Percentiles rank a stretch among this genome's conserved stretches.
Evolutionary conservation across 2,329 filamentous ascomycete genomes (phyloP).

Genomic region (Fonsecaea erecta): DNA sequence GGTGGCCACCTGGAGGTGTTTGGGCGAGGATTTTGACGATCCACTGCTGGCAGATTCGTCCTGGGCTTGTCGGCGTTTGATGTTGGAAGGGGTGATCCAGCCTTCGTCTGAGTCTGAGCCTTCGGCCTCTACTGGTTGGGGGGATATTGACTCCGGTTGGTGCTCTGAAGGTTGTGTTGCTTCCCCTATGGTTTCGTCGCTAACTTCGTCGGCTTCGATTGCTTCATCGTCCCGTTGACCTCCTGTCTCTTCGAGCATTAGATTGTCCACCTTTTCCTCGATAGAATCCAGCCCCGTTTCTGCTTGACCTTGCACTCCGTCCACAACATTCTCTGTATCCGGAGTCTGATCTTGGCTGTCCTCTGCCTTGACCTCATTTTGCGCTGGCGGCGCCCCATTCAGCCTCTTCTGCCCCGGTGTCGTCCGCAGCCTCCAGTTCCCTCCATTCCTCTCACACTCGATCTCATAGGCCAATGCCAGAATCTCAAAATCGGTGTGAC

Average conservation of each 20-base stretch:
- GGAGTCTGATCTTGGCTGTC: constrained; percentile 34
- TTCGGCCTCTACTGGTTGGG: constrained; percentile 40
- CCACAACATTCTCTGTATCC: constrained; percentile 31
- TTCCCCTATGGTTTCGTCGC: constrained; percentile 35
- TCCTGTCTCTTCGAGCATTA: constrained; percentile 18
- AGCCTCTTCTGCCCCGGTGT: constrained; percentile 77
- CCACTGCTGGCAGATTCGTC: constrained; percentile 59
- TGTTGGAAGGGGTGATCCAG: constrained; percentile 94
- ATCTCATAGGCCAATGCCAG: constrained; percentile 90
- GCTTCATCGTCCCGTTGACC: background rate
- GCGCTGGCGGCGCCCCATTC: constrained; percentile 68
- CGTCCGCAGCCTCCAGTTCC: constrained; percentile 81
- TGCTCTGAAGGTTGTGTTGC: constrained; percentile 34
- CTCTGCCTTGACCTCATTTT: constrained; percentile 37
- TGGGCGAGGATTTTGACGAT: constrained; percentile 56
- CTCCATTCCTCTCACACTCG: constrained; percentile 89
- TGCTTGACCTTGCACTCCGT: constrained; percentile 25
- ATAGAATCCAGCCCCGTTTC: constrained; percentile 2
- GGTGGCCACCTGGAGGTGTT: constrained; percentile 81
- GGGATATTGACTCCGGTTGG: constrained; percentile 26
- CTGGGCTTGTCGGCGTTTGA: constrained; percentile 79
- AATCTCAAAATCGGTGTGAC: constrained; percentile 84
- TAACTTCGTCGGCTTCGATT: background rate
- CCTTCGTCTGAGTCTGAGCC: constrained; percentile 62
- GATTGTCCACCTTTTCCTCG: constrained; percentile 8